phyloP scores from a whole-genome alignment of 1,139 yeast genomes.

The Nakaseomyces glabratus region DNA sequence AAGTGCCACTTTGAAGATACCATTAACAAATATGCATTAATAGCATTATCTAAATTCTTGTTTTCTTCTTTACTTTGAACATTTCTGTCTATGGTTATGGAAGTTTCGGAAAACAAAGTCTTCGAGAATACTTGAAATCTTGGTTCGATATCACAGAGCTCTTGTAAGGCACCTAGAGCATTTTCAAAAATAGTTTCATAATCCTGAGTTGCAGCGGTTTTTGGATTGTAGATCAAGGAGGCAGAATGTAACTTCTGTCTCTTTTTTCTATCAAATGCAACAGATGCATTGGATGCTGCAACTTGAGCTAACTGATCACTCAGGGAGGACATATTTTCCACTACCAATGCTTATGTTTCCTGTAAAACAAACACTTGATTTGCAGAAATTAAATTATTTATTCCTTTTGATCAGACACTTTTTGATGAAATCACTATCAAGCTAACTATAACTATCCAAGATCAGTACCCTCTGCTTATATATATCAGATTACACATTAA shows the following conservation, averaged over 20 bases:
- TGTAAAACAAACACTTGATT: too few relatives aligned
- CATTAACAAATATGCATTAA: constrained; percentile 63
- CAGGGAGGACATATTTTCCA: constrained; percentile 44
- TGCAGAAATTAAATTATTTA: too few relatives aligned
- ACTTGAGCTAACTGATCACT: constrained; percentile 75
- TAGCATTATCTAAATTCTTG: constrained; percentile 61
- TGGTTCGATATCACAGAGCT: constrained; percentile 61
- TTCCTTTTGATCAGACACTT: too few relatives aligned
- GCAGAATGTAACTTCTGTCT: constrained; percentile 82
- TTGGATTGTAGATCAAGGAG: constrained; percentile 78
- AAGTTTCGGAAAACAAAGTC: constrained; percentile 73
- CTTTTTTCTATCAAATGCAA: constrained; percentile 77
- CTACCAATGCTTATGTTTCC: too few relatives aligned
- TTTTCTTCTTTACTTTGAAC: constrained; percentile 72
- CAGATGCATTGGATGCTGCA: constrained; percentile 56
- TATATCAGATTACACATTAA: too few relatives aligned
- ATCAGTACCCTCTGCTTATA: too few relatives aligned
- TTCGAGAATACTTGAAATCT: constrained; percentile 60
- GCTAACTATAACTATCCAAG: too few relatives aligned
- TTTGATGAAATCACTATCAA: too few relatives aligned
- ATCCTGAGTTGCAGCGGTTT: constrained; percentile 88
- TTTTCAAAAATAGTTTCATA: constrained; percentile 69
- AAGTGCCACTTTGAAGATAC: constrained; percentile 59
- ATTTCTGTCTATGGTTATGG: constrained; percentile 69
- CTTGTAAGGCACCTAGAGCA: constrained; percentile 69